Evolutionary conservation across 2,329 filamentous ascomycete genomes (phyloP), one percentile per base, ranked within the genome.

Genomic region (Lasiodiplodia theobromae): DNA sequence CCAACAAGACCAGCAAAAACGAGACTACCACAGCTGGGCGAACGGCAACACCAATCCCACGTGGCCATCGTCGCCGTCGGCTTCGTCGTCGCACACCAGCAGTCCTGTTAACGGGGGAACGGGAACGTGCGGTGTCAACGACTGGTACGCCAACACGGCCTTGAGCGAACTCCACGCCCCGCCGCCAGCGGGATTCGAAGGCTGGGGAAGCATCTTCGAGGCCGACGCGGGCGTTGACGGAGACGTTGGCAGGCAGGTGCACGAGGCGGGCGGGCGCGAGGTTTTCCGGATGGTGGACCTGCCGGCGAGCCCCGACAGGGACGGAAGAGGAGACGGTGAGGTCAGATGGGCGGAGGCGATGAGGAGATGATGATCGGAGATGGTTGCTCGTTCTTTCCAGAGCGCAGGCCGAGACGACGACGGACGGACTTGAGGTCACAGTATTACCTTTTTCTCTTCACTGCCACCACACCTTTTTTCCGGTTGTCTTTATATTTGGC

Each of bases 261-360:
- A 62, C 47, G 68, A 69, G 52, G 53, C 60, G 25, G 68, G 60
- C 28, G 63, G 56, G 34, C 12, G 58, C 25, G 58, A 63, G 58
- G 58, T 63, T 8, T 40, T 63, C 23, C 12, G 58, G 14, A 8
- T 63, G 25, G 58, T 63, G 21, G 58, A 63, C 10, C 21, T 63
- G 25, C 58, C 58, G 58, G 25, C 58, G 40, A 63, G 58, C 34
- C 58, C 58, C 40, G 58, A 63, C 16, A 34, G 58, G 49, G 40
- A 51, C 40, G 40, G 40, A 37, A 40, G 18, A 18, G 5, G 37
- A 3, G 40, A 16, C 5, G 38, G 28, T 11, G 28, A n/a, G 21
- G 16, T 14, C 14, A 28, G 28, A 11, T 40, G 25, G 40, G 18
- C 23, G 16, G 58, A 12, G 40, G n/a, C 40, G 40, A 28, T 49